Conservation (phyloP, 2,329 filamentous ascomycete genomes). For the Xylogone sp. region DNA sequence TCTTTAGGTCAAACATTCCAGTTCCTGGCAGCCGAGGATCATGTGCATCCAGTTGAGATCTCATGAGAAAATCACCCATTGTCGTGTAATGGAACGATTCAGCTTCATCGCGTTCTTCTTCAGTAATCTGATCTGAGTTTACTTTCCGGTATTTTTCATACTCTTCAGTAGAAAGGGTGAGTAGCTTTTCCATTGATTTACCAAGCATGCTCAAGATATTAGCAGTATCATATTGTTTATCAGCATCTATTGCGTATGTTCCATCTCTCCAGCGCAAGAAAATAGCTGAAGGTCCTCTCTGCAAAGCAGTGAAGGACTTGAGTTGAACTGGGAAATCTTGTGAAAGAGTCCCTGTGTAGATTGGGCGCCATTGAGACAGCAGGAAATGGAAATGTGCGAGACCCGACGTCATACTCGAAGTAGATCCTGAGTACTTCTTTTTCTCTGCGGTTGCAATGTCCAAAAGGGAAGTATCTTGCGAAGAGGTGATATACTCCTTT, state of each 20-base stretch:
- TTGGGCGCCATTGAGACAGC: constrained; percentile 74
- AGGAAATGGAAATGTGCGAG: constrained; percentile 91
- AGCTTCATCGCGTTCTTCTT: constrained; percentile 66
- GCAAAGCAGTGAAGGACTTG: constrained; percentile 67
- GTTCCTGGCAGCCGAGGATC: constrained; percentile 83
- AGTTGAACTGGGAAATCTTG: constrained; percentile 59
- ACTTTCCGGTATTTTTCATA: constrained; percentile 79
- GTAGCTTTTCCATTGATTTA: constrained; percentile 92
- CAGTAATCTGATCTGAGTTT: constrained; percentile 63
- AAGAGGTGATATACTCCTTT: constrained; percentile 87
- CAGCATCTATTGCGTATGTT: constrained; percentile 89
- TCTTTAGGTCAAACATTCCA: constrained; percentile 96
- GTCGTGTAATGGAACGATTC: constrained; percentile 88
- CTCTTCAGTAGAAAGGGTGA: constrained; percentile 77
- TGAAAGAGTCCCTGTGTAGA: constrained; percentile 66
- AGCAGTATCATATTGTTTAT: constrained; percentile 83
- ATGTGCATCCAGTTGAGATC: constrained; percentile 89
- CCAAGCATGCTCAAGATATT: constrained; percentile 90
- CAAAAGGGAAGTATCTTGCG: constrained; percentile 72
- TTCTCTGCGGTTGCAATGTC: constrained; percentile 59
- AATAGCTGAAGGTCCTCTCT: constrained; percentile 70
- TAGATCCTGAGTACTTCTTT: constrained; percentile 89
- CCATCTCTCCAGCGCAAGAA: constrained; percentile 83
- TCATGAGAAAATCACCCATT: constrained; percentile 84
- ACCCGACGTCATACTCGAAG: constrained; percentile 90